Evolutionary conservation across 441 rosid species (phyloP).

Genomic region (Hura crepitans): DNA sequence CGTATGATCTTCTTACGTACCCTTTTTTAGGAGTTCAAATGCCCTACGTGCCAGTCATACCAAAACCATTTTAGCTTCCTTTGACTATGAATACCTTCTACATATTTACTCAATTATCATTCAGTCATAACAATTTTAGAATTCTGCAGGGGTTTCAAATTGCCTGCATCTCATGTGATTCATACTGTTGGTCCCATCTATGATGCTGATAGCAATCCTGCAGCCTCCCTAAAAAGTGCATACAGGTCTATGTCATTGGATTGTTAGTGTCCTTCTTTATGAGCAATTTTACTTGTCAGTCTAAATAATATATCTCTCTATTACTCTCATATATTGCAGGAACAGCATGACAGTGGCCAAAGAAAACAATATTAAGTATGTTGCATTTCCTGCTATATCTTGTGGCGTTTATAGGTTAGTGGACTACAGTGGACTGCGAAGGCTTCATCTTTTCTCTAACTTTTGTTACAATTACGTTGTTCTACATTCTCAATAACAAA

Average conservation of each 20-base stretch:
- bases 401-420: constrained; percentile 68
- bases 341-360: constrained; percentile 68
- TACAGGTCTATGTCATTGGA: constrained; percentile 41
- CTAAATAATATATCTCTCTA: constrained; percentile 8
- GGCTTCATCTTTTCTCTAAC: background rate
- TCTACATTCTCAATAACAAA: background rate
- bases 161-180: constrained; percentile 77
- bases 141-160: constrained; percentile 63
- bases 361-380: constrained; percentile 60
- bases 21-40: background rate
- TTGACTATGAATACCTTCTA: background rate
- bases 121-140: constrained; percentile 9
- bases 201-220: constrained; percentile 45
- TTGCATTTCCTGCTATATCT: constrained; percentile 88
- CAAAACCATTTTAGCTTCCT: too few relatives aligned
- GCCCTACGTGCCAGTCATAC: too few relatives aligned
- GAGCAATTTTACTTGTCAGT: background rate
- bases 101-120: background rate
- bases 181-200: constrained; percentile 87
- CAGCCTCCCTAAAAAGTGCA: constrained; percentile 46
- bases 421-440: background rate
- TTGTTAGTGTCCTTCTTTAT: constrained; percentile 8
- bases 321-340: constrained; percentile 35
- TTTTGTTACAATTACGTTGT: too few relatives aligned
- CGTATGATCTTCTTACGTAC: constrained; percentile 31